Base-by-base conservation (phyloP, 1,139 yeast genomes). In the Torulaspora globosa region DNA sequence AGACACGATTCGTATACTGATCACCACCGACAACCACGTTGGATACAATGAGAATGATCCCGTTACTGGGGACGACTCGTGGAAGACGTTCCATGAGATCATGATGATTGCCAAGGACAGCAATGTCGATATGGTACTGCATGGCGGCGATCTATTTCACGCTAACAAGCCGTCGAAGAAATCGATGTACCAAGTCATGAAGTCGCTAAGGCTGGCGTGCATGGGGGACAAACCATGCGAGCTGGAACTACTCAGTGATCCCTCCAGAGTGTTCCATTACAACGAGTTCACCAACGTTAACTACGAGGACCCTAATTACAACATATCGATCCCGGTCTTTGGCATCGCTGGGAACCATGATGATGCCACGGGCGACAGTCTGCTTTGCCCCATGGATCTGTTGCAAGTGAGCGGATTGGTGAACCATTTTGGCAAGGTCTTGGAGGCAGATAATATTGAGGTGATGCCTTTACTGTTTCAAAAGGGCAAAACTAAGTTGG, bases 301-400 rank as follows among this genome's bases (percentile, higher is more conserved):
- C 60, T 92, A 87, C 63, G 95, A 87, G 59, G 97, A 92, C 63
- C 89, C 90, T 2, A 88, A 92, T 65, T 68, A 88, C 49, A 92
- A 92, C 64, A 82, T 92, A 2, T 81, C 95, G 0, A 78, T 89
- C n/a, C 99, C 99, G 0, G 78, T 92, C 16, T 89, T 92, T 72
- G 94, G 94, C 9, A 92, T 94, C 8, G 82, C 92, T 47, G 99
- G 99, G 2, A 92, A 92, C 59, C 99, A 92, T 65, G 99, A 92
- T 65, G 98, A 92, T 67, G 89, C 96, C 1, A 86, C 96, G 0
- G 98, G 98, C 0, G 86, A 82, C 42, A 85, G 84, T 2, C 69
- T 88, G 49, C 70, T 92, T n/a, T 82, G 90, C 53, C 96, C 98
- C 0, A 72, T 92, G 71, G 98, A 92, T 64, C 70, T 94, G 2